Evolutionary conservation across 768 basidiomycete species (phyloP), one percentile per base, ranked within the genome.

Genomic region (Imleria badia): DNA sequence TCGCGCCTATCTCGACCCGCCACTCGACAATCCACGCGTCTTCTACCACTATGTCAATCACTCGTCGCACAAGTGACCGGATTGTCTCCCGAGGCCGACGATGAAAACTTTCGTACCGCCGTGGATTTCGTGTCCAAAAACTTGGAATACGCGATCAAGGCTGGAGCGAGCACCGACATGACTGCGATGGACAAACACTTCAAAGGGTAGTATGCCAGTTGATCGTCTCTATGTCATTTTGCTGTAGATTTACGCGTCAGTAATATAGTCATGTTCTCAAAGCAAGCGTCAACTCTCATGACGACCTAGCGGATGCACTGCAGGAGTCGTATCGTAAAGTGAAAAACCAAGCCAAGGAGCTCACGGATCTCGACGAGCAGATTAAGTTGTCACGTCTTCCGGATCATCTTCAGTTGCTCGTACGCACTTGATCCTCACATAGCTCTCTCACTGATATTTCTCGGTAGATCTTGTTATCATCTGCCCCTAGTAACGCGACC

Each of bases 391-490:
- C 84, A 19, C 82, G 74, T 45, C 72, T 91, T 20, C 87, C 89
- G 3, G 82, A 84, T 61, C 88, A 91, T 69, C 68, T 92, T 7
- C 86, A 88, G 54, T 76, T 91, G 44, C 75, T 92, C 50, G 90
- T 91, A 67, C 54, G 81, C 66, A 3, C 26, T 35, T 33, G 34
- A 35, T n/a, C 22, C 17, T 33, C 30, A 7, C 17, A 31, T 20
- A 13, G 12, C 33, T 13, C 33, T 48, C 22, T 42, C 40, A 43
- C 34, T 60, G 6, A 65, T n/a, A 13, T 26, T 42, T 53, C 39
- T 20, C 14, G 35, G 42, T 15, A 91, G 89, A 70, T 86, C 11
- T 68, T 75, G 19, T 75, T 91, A 34, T 83, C 87, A 6, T 66
- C 70, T 30, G 74, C 85, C 9, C 83, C 88, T 2, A 71, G 75